A percentile compares a stretch with the other conserved stretches of the same genome.
Evolutionary conservation across 495 filamentous ascomycete species (phyloP).

Genomic region (Neurospora sp.): DNA sequence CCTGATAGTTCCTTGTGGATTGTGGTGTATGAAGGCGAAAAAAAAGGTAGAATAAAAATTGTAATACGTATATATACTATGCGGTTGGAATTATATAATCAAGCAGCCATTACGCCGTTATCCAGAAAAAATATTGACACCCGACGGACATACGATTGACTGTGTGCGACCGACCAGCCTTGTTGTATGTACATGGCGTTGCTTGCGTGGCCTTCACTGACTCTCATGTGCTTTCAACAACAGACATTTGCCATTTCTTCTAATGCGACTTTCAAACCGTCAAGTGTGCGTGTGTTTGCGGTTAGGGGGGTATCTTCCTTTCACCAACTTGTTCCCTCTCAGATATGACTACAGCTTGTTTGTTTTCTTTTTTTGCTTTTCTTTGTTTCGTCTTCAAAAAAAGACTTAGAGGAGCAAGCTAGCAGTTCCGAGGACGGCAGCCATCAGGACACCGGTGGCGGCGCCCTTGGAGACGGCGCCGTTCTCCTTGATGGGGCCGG

Average conservation of each 20-base stretch:
- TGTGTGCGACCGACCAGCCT: neutral
- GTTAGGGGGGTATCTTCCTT: neutral
- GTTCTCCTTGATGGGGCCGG: neutral
- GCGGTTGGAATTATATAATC: neutral
- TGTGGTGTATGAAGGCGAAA: neutral
- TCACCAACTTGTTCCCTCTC: neutral
- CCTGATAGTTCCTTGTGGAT: too few species aligned
- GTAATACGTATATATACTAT: neutral
- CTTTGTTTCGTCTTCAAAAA: neutral
- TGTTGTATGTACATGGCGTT: neutral
- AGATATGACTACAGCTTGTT: neutral
- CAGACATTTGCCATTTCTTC: neutral
- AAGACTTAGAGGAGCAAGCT: conserved; percentile 11
- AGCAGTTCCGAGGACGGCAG: conserved; percentile 7
- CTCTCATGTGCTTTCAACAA: neutral
- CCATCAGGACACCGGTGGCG: conserved; percentile 8
- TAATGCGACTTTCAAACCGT: neutral
- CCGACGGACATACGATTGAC: neutral
- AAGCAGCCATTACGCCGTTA: neutral
- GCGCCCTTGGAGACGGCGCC: neutral
- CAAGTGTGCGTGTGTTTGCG: neutral
- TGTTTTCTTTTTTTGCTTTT: neutral
- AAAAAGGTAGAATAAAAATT: neutral
- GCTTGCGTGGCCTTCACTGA: neutral
- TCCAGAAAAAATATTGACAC: neutral